Conservation (phyloP, 371 early-diverging fungal species). For the Mucor irregularis region DNA sequence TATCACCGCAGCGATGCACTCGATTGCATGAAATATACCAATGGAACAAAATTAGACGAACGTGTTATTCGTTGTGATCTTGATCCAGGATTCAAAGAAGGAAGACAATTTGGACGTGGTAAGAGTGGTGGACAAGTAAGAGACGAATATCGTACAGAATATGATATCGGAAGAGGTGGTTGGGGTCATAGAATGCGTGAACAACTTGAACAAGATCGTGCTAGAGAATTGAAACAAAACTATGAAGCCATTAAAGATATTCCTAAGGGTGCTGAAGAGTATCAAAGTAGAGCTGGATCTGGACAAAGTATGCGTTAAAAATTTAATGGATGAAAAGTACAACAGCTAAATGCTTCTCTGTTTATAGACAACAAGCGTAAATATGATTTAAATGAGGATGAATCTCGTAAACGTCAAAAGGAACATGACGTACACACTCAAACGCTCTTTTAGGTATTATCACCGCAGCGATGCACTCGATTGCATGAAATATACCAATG, state of each 20-base stretch:
- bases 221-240: slow-evolving; percentile 61
- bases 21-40: slow-evolving; percentile 92
- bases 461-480: slow-evolving; percentile 83
- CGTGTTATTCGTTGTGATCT: slow-evolving; percentile 94
- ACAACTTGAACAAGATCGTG: slow-evolving; percentile 65
- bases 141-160: slow-evolving; percentile 94
- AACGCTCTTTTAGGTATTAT: slow-evolving; percentile 94
- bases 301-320: slow-evolving; percentile 1
- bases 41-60: slow-evolving; percentile 95
- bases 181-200: slow-evolving; percentile 85
- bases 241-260: slow-evolving; percentile 66
- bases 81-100: slow-evolving; percentile 96
- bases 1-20: slow-evolving; percentile 85
- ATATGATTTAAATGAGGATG: slow-evolving; percentile 45
- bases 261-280: slow-evolving; percentile 63
- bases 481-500: slow-evolving; percentile 92
- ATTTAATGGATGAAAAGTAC: neutral
- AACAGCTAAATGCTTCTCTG: slow-evolving; percentile 1
- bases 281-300: slow-evolving; percentile 48
- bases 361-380: slow-evolving; percentile 34
- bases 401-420: slow-evolving; percentile 42
- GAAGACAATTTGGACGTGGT: slow-evolving; percentile 97
- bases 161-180: slow-evolving; percentile 95
- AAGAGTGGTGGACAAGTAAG: slow-evolving; percentile 95
- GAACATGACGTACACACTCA: too few species aligned